Percentiles rank a stretch among this genome's conserved stretches.
phyloP scores from a whole-genome alignment of 169 alveolate genomes.

The Plasmodium malariae region DNA sequence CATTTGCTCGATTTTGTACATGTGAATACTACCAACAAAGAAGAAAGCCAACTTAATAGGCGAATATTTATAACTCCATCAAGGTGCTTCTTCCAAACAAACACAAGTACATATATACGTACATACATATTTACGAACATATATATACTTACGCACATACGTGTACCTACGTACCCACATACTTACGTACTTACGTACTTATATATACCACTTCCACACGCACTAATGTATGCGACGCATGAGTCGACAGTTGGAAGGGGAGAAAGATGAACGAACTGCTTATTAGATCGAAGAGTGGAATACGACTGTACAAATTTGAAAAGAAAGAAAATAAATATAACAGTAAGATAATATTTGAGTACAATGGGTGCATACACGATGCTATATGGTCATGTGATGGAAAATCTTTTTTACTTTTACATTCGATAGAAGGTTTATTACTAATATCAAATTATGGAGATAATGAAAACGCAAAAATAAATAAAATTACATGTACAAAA shows the following conservation, averaged over 20 bases:
- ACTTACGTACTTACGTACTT: not conserved
- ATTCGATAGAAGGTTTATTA: conserved; percentile 42
- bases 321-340: conserved; percentile 18
- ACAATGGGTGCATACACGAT: conserved; percentile 62
- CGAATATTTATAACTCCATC: too few relatives aligned
- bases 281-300: conserved; percentile 60
- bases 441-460: conserved; percentile 18
- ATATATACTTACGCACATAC: not conserved
- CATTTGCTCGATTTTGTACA: too few relatives aligned
- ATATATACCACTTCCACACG: not conserved
- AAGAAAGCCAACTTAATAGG: too few relatives aligned
- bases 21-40: too few relatives aligned
- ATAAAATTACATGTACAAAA: conserved; percentile 10
- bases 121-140: not conserved
- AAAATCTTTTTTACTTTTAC: conserved; percentile 36
- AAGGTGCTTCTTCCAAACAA: too few relatives aligned
- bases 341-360: conserved; percentile 35
- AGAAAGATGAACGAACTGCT: conserved; percentile 62
- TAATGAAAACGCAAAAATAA: not conserved
- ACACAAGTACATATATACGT: not conserved
- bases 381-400: conserved; percentile 74
- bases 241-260: too few relatives aligned
- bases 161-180: not conserved
- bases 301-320: conserved; percentile 40
- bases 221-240: too few relatives aligned